Percentiles rank a stretch among this genome's conserved stretches.
These are phyloP conservation scores for Paramecium biaurelia DNA, from an alignment of 73 alveolate species.

Conservation along the genomic window DNA sequence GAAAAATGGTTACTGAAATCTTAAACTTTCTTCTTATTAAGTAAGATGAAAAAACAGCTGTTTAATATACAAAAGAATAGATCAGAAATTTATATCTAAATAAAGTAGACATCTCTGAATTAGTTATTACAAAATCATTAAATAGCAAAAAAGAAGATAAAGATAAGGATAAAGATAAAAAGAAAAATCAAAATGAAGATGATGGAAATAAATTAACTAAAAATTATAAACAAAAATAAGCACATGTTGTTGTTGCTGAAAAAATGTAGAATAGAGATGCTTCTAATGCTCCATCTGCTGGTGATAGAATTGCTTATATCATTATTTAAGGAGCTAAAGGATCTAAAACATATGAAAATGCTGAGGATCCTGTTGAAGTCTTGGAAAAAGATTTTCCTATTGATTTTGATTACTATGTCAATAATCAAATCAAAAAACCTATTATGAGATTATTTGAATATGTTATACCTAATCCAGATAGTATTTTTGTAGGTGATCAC, in stretches of 20 bases:
- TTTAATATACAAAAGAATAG: conserved; percentile 84
- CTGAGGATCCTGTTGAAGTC: conserved; percentile 99
- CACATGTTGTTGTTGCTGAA: conserved; percentile 99
- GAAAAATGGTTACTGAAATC: conserved; percentile 71
- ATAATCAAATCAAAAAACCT: conserved; percentile 97
- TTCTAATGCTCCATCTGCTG: conserved; percentile 75
- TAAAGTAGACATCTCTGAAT: conserved; percentile 95
- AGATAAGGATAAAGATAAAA: conserved; percentile 71
- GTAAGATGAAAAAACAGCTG: conserved; percentile 81
- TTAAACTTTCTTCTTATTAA: conserved; percentile 70
- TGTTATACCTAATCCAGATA: conserved; percentile 84
- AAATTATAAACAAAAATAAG: conserved; percentile 90
- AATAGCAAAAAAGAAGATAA: conserved; percentile 68
- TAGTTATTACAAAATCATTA: conserved; percentile 97
- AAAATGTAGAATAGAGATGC: conserved; percentile 95
- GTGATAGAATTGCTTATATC: conserved; percentile 98
- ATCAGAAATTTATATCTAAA: conserved; percentile 97
- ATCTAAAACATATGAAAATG: conserved; percentile 92
- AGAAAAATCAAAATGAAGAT: conserved; percentile 55
- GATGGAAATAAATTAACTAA: conserved; percentile 54
- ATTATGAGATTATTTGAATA: conserved; percentile 93
- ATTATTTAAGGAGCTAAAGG: conserved; percentile 95
- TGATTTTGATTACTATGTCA: conserved; percentile 97
- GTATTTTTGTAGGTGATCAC: conserved; percentile 94
- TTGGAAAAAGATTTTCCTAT: conserved; percentile 96